Conservation (phyloP, 768 basidiomycete species). For the Myochromella boudieri region DNA sequence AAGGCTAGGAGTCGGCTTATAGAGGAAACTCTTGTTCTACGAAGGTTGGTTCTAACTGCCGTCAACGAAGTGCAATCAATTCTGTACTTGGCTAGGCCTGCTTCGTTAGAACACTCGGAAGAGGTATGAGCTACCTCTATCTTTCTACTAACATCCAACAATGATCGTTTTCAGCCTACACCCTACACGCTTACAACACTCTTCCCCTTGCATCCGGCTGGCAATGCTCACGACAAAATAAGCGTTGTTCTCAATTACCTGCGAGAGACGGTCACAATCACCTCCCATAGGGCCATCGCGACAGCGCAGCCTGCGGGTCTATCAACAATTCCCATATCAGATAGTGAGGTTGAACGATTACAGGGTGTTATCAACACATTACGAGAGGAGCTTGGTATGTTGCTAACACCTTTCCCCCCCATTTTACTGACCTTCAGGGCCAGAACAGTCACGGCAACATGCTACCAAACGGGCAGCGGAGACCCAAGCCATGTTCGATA, state of each 20-base stretch:
- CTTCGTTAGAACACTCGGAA: conserved; percentile 41
- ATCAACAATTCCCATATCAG: no score
- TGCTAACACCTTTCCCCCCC: not conserved
- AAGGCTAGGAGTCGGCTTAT: conserved; percentile 56
- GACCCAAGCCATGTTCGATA: conserved; percentile 55
- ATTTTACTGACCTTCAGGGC: not conserved
- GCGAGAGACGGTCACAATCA: conserved; percentile 32
- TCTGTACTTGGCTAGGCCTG: conserved; percentile 43
- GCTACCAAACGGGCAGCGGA: conserved; percentile 40
- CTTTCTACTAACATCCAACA: conserved; percentile 3
- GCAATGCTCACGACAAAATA: conserved; percentile 50
- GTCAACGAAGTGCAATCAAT: conserved; percentile 66
- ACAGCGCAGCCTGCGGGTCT: no score
- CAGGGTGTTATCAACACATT: conserved; percentile 50
- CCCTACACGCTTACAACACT: conserved; percentile 46
- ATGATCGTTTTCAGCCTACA: conserved; percentile 33
- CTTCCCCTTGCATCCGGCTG: conserved; percentile 54
- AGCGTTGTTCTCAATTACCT: conserved; percentile 41
- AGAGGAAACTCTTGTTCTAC: conserved; percentile 65
- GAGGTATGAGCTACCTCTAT: conserved; percentile 37
- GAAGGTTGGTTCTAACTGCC: conserved; percentile 56
- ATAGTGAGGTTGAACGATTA: conserved; percentile 50
- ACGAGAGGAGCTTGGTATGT: conserved; percentile 56
- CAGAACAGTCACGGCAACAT: conserved; percentile 31
- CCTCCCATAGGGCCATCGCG: no score